These are phyloP conservation scores for Vigna nakashimae DNA, from an alignment of 306 rosid species.

Conservation along the genomic window DNA sequence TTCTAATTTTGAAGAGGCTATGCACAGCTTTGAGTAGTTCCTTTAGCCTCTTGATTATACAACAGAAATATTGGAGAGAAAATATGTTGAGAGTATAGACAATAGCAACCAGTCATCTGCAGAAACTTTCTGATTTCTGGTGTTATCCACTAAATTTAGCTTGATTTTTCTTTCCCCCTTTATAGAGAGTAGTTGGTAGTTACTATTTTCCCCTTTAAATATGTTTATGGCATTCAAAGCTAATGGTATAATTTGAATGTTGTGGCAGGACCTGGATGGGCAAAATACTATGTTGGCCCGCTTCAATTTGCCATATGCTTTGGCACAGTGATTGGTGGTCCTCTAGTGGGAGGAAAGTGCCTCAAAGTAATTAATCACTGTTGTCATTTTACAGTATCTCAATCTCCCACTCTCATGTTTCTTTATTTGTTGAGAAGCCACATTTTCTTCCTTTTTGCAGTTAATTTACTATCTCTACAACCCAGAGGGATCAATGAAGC, in stretches of 20 bases:
- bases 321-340: slow-evolving; percentile 72
- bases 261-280: slow-evolving; percentile 79
- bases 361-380: slow-evolving; percentile 55
- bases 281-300: slow-evolving; percentile 71
- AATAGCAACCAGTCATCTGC: too few relatives aligned
- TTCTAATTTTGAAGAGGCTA: neutral
- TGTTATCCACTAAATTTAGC: slow-evolving; percentile 15
- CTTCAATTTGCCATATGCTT: slow-evolving; percentile 71
- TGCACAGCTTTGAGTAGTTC: too few relatives aligned
- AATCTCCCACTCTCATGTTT: slow-evolving; percentile 16
- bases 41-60: neutral
- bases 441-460: slow-evolving; percentile 50
- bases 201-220: slow-evolving; percentile 1
- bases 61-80: neutral
- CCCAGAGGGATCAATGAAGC: slow-evolving; percentile 74
- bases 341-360: slow-evolving; percentile 81
- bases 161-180: neutral
- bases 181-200: slow-evolving; percentile 2
- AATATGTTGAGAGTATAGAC: too few relatives aligned
- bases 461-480: slow-evolving; percentile 66
- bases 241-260: slow-evolving; percentile 18
- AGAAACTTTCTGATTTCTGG: neutral
- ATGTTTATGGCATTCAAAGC: slow-evolving; percentile 3
- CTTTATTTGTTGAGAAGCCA: slow-evolving; percentile 35
- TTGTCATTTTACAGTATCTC: slow-evolving; percentile 1